Base-by-base conservation (phyloP, 306 rosid species). In the Pachyrhizus erosus region DNA sequence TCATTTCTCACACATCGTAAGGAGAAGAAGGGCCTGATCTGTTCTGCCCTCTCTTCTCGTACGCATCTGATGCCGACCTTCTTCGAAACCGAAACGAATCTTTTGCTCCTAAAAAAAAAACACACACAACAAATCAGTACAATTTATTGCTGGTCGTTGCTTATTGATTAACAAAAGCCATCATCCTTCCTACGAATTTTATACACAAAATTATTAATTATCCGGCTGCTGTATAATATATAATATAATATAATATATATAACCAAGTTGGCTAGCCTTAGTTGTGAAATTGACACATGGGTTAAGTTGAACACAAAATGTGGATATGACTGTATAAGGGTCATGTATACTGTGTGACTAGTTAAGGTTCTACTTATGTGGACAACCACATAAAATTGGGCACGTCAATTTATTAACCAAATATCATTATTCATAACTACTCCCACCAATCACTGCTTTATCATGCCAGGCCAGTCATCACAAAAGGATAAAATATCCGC, bases 61-160 rank as follows among this genome's bases (percentile, higher is more conserved):
- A 87, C 6, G 93, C 91, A 57, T 92, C 98, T 42, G 99, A 92
- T 11, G 90, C 42, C 23, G 98, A 96, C 93, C 86, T 87, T 77
- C 98, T 88, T 10, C 97, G 86, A 78, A 93, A 92, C 37, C 97
- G 93, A 69, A 90, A 88, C 27, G 97, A 67, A 66, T 93, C 98
- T 81, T 90, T 96, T 62, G 78, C 87, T 68, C 97, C 99, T 84
- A 37, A 52, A 14, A 24, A 54, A 74, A 11, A 64, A 11, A 13
- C 42, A 39, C 33, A 31, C 7, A 37, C 15, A 14, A 1, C 23
- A 37, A n/a, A 27, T 46, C 48, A 68, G 31, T 20, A 67, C 73
- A 18, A 34, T 57, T 23, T 21, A 57, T 55, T 52, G 37, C 5
- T 29, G 12, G 42, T 8, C 37, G n/a, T 58, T 58, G 66, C n/a